phyloP scores from a whole-genome alignment of 495 filamentous ascomycete genomes.

The Talaromyces borbonicus region DNA sequence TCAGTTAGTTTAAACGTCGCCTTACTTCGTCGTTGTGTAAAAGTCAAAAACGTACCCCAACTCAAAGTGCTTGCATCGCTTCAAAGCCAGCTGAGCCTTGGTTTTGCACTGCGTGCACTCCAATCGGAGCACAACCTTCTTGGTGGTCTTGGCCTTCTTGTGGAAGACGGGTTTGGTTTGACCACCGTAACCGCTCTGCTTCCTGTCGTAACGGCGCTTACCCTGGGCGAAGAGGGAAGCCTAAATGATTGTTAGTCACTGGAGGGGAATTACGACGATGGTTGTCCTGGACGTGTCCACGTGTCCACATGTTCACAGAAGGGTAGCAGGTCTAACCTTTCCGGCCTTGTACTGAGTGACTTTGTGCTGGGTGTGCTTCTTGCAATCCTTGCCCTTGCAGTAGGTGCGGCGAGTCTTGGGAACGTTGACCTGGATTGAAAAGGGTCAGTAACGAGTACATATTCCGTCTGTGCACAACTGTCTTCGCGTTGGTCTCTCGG shows the following conservation, averaged over 20 bases:
- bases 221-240: slow-evolving; percentile 92
- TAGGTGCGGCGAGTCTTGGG: slow-evolving; percentile 87
- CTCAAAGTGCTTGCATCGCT: slow-evolving; percentile 99
- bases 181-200: slow-evolving; percentile 98
- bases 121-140: slow-evolving; percentile 97
- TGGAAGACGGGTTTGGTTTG: slow-evolving; percentile 99
- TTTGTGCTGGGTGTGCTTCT: slow-evolving; percentile 91
- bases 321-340: slow-evolving; percentile 47
- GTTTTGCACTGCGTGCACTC: slow-evolving; percentile 96
- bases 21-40: too few species aligned
- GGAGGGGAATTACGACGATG: neutral
- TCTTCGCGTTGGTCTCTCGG: neutral
- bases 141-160: slow-evolving; percentile 99
- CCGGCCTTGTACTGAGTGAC: slow-evolving; percentile 96
- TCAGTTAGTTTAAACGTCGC: too few species aligned
- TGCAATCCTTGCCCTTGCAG: slow-evolving; percentile 92
- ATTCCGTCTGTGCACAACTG: neutral
- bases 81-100: slow-evolving; percentile 95
- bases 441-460: slow-evolving; percentile 1
- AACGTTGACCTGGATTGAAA: slow-evolving; percentile 60
- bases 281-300: neutral
- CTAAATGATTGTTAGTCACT: slow-evolving; percentile 37
- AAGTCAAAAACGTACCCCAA: slow-evolving; percentile 73
- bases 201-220: slow-evolving; percentile 99
- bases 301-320: slow-evolving; percentile 6